phyloP scores from a whole-genome alignment of 148 eudicot species.

The Gaultheria prostrata region DNA sequence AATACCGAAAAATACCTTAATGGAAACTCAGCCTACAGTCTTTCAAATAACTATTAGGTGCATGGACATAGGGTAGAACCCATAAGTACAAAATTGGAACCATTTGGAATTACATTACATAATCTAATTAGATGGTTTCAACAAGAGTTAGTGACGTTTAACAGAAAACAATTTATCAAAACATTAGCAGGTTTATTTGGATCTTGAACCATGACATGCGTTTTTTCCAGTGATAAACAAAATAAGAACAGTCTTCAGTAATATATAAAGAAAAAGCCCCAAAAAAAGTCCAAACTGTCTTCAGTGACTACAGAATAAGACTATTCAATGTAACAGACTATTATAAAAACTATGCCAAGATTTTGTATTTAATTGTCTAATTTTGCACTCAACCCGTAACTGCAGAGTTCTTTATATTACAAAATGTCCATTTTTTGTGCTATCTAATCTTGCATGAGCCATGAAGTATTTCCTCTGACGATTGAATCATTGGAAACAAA shows the following conservation, averaged over 20 bases:
- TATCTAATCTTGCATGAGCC: background rate
- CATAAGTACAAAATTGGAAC: background rate
- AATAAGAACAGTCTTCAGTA: background rate
- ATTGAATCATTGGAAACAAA: background rate
- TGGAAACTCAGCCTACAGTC: background rate
- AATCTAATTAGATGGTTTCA: background rate
- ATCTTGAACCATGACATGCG: background rate
- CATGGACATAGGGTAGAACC: background rate
- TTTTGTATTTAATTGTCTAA: background rate
- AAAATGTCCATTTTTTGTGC: background rate
- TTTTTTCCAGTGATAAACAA: background rate
- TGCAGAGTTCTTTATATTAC: background rate
- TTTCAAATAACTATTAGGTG: background rate
- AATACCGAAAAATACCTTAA: too few relatives aligned
- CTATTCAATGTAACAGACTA: background rate
- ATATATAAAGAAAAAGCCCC: background rate
- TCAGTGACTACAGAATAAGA: background rate
- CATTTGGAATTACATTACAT: background rate
- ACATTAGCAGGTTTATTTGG: background rate
- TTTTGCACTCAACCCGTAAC: background rate
- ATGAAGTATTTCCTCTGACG: background rate
- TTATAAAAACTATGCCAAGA: background rate
- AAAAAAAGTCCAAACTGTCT: background rate
- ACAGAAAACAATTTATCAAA: background rate
- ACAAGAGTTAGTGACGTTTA: background rate